Conservation (phyloP, 2,329 filamentous ascomycete genomes). For the Fusarium sacchari region DNA sequence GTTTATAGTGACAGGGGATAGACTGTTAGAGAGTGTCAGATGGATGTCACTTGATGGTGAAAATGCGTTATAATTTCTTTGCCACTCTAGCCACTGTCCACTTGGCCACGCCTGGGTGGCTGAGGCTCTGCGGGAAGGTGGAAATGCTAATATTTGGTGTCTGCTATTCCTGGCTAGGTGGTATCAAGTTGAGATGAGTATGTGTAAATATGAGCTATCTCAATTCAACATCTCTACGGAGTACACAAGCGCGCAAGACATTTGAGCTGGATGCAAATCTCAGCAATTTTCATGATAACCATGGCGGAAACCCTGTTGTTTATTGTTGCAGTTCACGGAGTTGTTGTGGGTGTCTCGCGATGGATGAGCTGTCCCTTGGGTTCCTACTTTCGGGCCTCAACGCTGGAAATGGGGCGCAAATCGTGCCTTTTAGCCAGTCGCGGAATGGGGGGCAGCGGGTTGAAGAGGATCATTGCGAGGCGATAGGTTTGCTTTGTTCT, state of each 20-base stretch:
- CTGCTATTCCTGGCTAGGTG: slow-evolving; percentile 16
- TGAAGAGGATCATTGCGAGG: slow-evolving; percentile 28
- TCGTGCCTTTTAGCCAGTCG: slow-evolving; percentile 28
- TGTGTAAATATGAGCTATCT: slow-evolving; percentile 22
- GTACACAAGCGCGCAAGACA: not conserved
- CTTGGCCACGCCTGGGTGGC: slow-evolving; percentile 32
- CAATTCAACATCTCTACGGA: not conserved
- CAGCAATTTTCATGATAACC: not conserved
- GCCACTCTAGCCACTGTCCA: slow-evolving; percentile 33
- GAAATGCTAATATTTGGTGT: slow-evolving; percentile 3
- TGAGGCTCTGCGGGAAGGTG: slow-evolving; percentile 38
- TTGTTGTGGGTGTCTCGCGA: slow-evolving; percentile 16
- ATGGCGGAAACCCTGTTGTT: not conserved
- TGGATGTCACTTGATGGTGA: not conserved
- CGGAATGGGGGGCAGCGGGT: slow-evolving; percentile 31
- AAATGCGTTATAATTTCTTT: not conserved
- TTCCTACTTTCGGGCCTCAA: slow-evolving; percentile 34
- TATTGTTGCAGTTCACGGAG: not conserved
- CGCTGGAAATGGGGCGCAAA: slow-evolving; percentile 32
- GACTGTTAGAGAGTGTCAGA: not conserved
- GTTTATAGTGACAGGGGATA: not conserved
- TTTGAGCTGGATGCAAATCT: not conserved
- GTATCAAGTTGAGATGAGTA: slow-evolving; percentile 29
- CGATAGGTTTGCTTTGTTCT: slow-evolving; percentile 23
- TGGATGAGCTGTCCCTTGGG: slow-evolving; percentile 32